Evolutionary conservation across 768 basidiomycete species (phyloP).

Genomic region (button mushroom (Agaricus bisporus)): DNA sequence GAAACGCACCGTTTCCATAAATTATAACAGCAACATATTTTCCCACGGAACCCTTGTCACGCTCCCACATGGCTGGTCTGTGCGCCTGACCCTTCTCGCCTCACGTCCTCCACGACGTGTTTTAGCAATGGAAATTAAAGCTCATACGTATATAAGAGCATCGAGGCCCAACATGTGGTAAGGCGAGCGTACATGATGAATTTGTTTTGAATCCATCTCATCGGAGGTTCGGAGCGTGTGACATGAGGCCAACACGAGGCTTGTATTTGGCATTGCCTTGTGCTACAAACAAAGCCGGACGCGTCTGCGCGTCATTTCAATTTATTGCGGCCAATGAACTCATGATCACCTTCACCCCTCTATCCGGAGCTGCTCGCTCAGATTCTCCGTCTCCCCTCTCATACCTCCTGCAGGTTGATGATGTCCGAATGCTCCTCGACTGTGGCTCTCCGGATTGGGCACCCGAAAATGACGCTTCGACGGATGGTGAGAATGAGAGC

Average conservation of each 20-base stretch:
- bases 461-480: constrained; percentile 37
- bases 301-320: background rate
- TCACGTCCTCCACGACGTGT: no score
- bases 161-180: no score
- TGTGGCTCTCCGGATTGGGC: constrained; percentile 89
- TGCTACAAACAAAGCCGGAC: background rate
- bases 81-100: constrained; percentile 22
- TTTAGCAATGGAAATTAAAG: no score
- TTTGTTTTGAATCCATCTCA: no score
- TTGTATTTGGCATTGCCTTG: background rate
- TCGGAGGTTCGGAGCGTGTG: no score
- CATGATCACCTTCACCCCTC: constrained; percentile 94
- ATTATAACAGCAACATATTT: constrained; percentile 30
- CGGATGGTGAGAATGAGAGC: background rate
- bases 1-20: constrained; percentile 35
- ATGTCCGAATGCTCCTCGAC: constrained; percentile 88
- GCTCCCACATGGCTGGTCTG: constrained; percentile 29
- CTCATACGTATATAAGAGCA: no score
- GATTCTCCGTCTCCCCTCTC: constrained; percentile 58
- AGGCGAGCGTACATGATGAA: no score
- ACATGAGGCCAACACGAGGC: no score
- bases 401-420: constrained; percentile 91
- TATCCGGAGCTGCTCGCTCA: constrained; percentile 78
- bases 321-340: constrained; percentile 15
- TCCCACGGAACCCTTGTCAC: constrained; percentile 34